phyloP scores from a whole-genome alignment of 2,329 filamentous ascomycete genomes.

The Juglanconis juglandina region DNA sequence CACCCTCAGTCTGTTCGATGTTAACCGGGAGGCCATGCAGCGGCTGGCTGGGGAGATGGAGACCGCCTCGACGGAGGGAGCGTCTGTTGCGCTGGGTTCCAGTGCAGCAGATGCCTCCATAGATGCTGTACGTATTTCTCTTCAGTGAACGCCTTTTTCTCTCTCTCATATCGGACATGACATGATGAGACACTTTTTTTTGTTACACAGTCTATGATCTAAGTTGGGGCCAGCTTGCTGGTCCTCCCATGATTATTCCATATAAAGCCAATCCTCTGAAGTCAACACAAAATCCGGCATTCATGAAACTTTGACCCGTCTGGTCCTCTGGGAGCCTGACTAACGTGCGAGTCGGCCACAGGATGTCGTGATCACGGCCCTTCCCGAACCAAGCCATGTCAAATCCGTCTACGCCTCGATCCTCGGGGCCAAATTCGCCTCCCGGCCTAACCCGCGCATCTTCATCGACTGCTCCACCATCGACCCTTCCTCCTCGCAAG shows the following conservation, averaged over 20 bases:
- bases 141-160: neutral
- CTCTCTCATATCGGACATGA: conserved; percentile 15
- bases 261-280: conserved; percentile 75
- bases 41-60: conserved; percentile 46
- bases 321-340: neutral
- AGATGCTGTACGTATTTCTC: conserved; percentile 45
- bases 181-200: conserved; percentile 31
- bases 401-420: conserved; percentile 77
- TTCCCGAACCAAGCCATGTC: conserved; percentile 87
- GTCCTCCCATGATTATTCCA: conserved; percentile 60
- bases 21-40: conserved; percentile 48
- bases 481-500: conserved; percentile 78
- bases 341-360: conserved; percentile 34
- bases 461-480: conserved; percentile 98
- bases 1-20: conserved; percentile 52
- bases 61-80: conserved; percentile 40
- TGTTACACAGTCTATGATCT: conserved; percentile 58
- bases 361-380: conserved; percentile 83
- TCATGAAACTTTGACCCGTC: neutral
- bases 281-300: conserved; percentile 20
- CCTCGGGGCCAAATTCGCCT: conserved; percentile 50
- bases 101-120: conserved; percentile 47
- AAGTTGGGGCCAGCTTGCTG: conserved; percentile 63
- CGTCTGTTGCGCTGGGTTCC: conserved; percentile 41
- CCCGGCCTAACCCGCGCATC: conserved; percentile 59